These are phyloP conservation scores for Epichloe sylvatica DNA, from an alignment of 2,329 filamentous ascomycete species.

Conservation along the genomic window DNA sequence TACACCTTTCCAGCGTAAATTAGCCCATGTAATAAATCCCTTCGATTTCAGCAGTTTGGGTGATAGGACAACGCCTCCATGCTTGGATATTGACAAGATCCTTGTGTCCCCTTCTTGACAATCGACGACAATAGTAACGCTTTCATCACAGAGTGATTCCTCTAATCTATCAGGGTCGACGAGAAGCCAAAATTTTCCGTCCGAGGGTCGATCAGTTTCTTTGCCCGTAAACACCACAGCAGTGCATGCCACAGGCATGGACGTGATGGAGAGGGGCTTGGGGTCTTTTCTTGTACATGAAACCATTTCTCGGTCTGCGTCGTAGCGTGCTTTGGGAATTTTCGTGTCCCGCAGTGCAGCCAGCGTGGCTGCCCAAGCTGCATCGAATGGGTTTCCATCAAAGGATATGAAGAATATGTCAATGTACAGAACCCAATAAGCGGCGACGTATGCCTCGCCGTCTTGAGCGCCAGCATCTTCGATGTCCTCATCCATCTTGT, in stretches of 20 bases:
- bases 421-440: conserved; percentile 90
- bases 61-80: conserved; percentile 59
- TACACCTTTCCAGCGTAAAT: conserved; percentile 23
- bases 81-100: conserved; percentile 66
- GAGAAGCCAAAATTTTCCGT: conserved; percentile 56
- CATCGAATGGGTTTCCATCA: conserved; percentile 84
- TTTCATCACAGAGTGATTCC: conserved; percentile 71
- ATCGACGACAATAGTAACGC: conserved; percentile 72
- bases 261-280: conserved; percentile 43
- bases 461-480: conserved; percentile 17
- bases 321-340: conserved; percentile 70
- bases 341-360: conserved; percentile 67
- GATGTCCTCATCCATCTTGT: conserved; percentile 24
- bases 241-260: conserved; percentile 61
- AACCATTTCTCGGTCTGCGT: conserved; percentile 64
- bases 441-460: conserved; percentile 45
- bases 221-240: conserved; percentile 64
- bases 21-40: conserved; percentile 31
- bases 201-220: conserved; percentile 31
- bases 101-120: conserved; percentile 35
- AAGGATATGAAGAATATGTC: conserved; percentile 90
- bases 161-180: conserved; percentile 84
- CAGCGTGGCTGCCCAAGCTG: conserved; percentile 71
- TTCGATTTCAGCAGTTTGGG: conserved; percentile 50
- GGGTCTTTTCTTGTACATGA: conserved; percentile 54